Percentiles rank a stretch among this genome's conserved stretches.
These are phyloP conservation scores for Avena eriantha DNA, from an alignment of 176 grass and related monocot genomes.

Conservation along the genomic window DNA sequence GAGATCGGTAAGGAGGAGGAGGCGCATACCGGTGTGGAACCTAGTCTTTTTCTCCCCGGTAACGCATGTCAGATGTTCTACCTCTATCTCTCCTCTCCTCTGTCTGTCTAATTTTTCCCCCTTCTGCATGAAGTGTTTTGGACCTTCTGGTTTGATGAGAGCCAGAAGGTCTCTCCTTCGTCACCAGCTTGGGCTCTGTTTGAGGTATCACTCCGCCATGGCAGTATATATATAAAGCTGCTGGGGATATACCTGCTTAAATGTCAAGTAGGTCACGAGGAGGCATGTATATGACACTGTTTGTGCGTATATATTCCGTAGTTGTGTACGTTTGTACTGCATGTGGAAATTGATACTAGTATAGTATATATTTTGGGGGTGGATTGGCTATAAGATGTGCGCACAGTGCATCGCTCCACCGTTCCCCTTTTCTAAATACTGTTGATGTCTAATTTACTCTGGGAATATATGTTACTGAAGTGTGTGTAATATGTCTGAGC, in stretches of 20 bases:
- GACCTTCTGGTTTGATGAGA: constrained; percentile 13
- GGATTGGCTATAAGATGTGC: constrained; percentile 34
- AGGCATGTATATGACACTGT: background rate
- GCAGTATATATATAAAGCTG: constrained; percentile 35
- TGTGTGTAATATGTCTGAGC: background rate
- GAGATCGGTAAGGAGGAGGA: constrained; percentile 11
- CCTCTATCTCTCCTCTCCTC: constrained; percentile 17
- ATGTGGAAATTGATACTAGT: background rate
- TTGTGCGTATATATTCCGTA: background rate
- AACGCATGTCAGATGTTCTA: constrained; percentile 22
- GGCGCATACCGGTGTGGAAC: constrained; percentile 23
- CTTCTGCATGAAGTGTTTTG: constrained; percentile 8
- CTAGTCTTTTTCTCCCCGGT: background rate
- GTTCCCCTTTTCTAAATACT: background rate
- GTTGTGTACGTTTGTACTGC: constrained; percentile 26
- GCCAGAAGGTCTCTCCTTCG: background rate
- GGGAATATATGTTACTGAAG: background rate
- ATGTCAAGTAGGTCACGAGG: constrained; percentile 1
- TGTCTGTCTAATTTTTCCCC: background rate
- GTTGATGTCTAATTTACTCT: background rate
- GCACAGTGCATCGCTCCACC: constrained; percentile 26
- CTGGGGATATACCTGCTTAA: background rate
- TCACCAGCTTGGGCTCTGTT: constrained; percentile 1
- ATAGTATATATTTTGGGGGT: background rate
- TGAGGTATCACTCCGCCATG: background rate